Percentiles rank a stretch among this genome's conserved stretches.
Conservation (phyloP, 202 grass and related monocot genomes). For the Dendrocalamus latiflorus region DNA sequence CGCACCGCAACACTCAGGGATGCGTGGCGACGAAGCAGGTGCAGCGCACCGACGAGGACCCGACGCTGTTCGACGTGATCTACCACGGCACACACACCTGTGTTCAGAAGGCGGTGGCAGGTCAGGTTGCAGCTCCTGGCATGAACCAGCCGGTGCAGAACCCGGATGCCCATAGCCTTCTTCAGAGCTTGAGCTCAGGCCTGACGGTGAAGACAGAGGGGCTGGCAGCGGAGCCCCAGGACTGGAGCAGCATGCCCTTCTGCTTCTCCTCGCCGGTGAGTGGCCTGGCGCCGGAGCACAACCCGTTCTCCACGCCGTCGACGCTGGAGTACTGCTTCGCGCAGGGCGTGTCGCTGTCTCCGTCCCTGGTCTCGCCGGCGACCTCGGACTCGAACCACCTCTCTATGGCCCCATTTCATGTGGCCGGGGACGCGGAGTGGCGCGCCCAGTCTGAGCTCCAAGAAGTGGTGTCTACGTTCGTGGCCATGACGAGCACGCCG, state of each 20-base stretch:
- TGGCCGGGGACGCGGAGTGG: constrained; percentile 3
- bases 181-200: constrained; percentile 58
- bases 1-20: no score
- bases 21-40: no score
- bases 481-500: constrained; percentile 14
- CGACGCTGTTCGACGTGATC: no score
- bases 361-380: no score
- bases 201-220: no score
- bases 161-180: neutral
- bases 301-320: constrained; percentile 25
- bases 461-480: constrained; percentile 45
- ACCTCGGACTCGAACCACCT: constrained; percentile 54
- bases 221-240: neutral
- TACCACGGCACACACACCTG: no score
- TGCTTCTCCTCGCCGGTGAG: no score
- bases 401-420: constrained; percentile 11
- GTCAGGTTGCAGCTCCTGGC: no score
- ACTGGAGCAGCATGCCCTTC: constrained; percentile 23
- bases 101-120: no score
- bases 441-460: constrained; percentile 25
- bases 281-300: neutral
- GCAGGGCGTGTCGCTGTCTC: neutral
- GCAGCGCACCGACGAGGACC: no score
- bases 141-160: no score
- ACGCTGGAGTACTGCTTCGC: constrained; percentile 26